Percentiles rank a stretch among this genome's conserved stretches.
phyloP scores from a whole-genome alignment of 2,329 filamentous ascomycete species.

The Phialophora expanda region DNA sequence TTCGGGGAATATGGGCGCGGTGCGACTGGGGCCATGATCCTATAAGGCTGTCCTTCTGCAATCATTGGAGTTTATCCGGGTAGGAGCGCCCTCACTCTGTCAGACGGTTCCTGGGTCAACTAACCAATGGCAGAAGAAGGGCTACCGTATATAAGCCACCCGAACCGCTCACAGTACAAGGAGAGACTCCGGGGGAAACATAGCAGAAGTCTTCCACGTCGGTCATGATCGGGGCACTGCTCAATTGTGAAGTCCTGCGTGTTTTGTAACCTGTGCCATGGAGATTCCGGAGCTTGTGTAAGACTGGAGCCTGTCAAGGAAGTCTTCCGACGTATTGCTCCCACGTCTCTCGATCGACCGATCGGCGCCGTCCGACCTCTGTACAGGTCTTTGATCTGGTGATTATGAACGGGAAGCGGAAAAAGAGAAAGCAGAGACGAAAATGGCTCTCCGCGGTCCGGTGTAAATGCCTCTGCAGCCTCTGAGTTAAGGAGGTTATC shows the following conservation, averaged over 20 bases:
- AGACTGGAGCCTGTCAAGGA: neutral
- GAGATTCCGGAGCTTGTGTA: neutral
- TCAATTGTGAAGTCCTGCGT: neutral
- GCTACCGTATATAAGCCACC: neutral
- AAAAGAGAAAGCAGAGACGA: neutral
- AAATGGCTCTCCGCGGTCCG: neutral
- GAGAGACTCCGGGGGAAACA: neutral
- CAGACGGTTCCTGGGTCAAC: neutral
- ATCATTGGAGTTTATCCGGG: neutral
- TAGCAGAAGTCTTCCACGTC: neutral
- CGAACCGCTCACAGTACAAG: neutral
- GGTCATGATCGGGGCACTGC: neutral
- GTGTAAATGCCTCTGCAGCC: neutral
- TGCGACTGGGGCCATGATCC: neutral
- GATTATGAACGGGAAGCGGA: neutral
- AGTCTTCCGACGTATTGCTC: neutral
- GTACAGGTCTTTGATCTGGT: neutral
- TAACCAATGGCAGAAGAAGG: neutral
- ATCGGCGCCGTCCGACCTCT: neutral
- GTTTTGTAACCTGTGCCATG: neutral
- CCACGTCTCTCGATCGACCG: neutral
- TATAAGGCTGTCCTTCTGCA: neutral
- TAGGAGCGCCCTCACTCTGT: neutral
- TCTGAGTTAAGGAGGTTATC: neutral
- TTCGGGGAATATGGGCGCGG: neutral